Percentiles rank a stretch among this genome's conserved stretches.
Evolutionary conservation across 495 filamentous ascomycete species (phyloP).

Genomic region (Penicillium pulvis): DNA sequence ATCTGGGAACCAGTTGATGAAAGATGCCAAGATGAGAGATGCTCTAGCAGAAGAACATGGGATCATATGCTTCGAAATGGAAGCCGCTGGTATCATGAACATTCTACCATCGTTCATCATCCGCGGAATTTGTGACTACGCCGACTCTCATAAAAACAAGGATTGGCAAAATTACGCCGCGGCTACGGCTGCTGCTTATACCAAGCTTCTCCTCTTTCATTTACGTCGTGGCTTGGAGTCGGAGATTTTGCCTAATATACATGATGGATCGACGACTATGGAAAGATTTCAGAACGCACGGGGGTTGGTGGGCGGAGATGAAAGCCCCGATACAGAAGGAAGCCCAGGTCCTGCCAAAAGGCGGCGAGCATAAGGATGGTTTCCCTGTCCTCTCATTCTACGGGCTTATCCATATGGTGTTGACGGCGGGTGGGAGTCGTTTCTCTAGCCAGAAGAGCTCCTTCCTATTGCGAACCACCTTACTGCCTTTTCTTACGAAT

Average conservation of each 20-base stretch:
- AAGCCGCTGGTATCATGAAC: conserved; percentile 6
- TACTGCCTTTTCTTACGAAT: not conserved
- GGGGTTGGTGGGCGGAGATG: too few relatives aligned
- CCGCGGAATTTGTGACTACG: conserved; percentile 1
- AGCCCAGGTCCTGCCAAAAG: too few relatives aligned
- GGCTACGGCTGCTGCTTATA: not conserved
- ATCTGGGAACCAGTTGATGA: not conserved
- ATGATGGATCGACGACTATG: too few relatives aligned
- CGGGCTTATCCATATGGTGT: too few relatives aligned
- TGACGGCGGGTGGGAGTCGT: not conserved
- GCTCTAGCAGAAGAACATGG: not conserved
- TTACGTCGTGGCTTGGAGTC: not conserved
- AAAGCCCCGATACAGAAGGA: too few relatives aligned
- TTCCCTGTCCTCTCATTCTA: too few relatives aligned
- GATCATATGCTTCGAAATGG: conserved; percentile 1
- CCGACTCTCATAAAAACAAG: conserved; percentile 3
- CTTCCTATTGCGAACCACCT: not conserved
- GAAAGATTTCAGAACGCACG: too few relatives aligned
- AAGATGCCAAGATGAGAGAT: not conserved
- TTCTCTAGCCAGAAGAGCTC: not conserved
- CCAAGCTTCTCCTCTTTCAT: not conserved
- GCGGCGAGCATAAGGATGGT: too few relatives aligned
- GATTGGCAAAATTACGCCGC: not conserved
- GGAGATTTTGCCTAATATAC: too few relatives aligned
- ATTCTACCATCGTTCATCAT: not conserved